Evolutionary conservation across 2,329 filamentous ascomycete species (phyloP).

Genomic region (Phaeosphaeria sp.): DNA sequence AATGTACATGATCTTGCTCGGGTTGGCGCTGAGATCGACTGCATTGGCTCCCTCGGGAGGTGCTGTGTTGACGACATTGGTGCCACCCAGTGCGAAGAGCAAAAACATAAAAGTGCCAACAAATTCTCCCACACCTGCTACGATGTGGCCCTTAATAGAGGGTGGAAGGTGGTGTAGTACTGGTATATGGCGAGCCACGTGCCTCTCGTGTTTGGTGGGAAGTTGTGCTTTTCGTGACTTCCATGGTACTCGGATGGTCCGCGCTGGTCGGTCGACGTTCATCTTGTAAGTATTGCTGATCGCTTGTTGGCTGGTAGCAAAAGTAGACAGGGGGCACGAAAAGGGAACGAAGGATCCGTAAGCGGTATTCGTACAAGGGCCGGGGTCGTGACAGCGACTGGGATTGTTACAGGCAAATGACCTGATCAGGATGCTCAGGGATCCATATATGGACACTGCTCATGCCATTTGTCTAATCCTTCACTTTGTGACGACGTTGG

Average conservation of each 20-base stretch:
- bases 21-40: slow-evolving; percentile 20
- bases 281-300: slow-evolving; percentile 1
- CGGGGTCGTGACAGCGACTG: background rate
- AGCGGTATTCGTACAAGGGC: background rate
- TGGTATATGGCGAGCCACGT: slow-evolving; percentile 7
- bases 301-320: background rate
- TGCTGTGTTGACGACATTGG: slow-evolving; percentile 40
- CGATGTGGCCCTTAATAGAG: slow-evolving; percentile 9
- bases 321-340: background rate
- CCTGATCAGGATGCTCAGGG: background rate
- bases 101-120: slow-evolving; percentile 54
- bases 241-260: slow-evolving; percentile 13
- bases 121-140: slow-evolving; percentile 48
- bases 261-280: slow-evolving; percentile 16
- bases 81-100: slow-evolving; percentile 30
- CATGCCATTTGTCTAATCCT: background rate
- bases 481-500: background rate
- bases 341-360: background rate
- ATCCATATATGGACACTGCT: background rate
- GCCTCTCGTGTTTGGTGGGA: slow-evolving; percentile 4
- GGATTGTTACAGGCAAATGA: background rate
- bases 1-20: slow-evolving; percentile 37
- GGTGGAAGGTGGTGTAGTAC: slow-evolving; percentile 12
- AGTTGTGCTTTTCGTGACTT: slow-evolving; percentile 6
- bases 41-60: slow-evolving; percentile 14